Percentiles rank a stretch among this genome's conserved stretches.
phyloP scores from a whole-genome alignment of 257 asterid species.

The Fraxinus quadrangulata region DNA sequence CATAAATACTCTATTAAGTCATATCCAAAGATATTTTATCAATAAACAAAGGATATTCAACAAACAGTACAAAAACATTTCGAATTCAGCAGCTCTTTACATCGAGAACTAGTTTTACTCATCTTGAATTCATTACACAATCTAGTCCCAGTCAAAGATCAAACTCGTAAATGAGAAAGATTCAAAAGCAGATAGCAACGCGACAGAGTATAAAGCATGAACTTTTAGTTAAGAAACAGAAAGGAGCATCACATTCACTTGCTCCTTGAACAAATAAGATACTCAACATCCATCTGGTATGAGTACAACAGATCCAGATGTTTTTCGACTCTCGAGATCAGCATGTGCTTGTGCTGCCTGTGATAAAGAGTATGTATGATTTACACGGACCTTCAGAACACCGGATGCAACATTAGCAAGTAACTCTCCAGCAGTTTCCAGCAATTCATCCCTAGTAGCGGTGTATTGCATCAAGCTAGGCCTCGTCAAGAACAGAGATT shows the following conservation, averaged over 20 bases:
- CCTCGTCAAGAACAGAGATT: constrained; percentile 85
- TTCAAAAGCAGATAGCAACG: neutral
- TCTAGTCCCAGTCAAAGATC: neutral
- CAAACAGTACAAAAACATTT: too few relatives aligned
- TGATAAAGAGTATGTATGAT: constrained; percentile 76
- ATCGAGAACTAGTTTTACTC: neutral
- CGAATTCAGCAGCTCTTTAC: neutral
- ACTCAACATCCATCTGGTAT: constrained; percentile 51
- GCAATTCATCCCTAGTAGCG: constrained; percentile 58
- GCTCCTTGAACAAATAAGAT: neutral
- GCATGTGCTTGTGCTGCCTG: constrained; percentile 84
- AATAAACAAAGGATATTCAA: neutral
- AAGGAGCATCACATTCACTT: neutral
- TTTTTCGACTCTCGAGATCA: constrained; percentile 76
- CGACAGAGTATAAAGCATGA: neutral
- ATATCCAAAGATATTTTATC: neutral
- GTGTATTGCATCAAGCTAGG: constrained; percentile 79
- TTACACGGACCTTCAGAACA: constrained; percentile 57
- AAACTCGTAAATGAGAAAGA: neutral
- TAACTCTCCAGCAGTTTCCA: constrained; percentile 77
- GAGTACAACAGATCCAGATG: constrained; percentile 84
- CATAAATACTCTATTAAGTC: neutral
- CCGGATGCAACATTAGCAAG: constrained; percentile 69
- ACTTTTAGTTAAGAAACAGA: neutral
- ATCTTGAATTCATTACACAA: neutral